Percentiles rank a stretch among this genome's conserved stretches.
Evolutionary conservation across 768 basidiomycete genomes (phyloP).

Genomic region (Russula emetica): DNA sequence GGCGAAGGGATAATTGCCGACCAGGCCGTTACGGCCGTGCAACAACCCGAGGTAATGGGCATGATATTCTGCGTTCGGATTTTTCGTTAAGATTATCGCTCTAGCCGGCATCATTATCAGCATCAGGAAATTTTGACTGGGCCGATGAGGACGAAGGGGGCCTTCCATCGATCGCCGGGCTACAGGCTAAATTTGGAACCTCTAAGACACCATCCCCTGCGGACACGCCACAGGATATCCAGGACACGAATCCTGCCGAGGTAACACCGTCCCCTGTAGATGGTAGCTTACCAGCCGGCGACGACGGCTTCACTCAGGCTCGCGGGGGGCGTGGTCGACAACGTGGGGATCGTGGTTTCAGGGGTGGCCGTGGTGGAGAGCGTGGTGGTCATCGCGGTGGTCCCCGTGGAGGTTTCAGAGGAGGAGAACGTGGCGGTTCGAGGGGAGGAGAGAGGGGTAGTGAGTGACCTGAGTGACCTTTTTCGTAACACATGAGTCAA

Average conservation of each 20-base stretch:
- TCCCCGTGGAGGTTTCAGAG: constrained; percentile 40
- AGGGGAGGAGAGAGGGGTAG: constrained; percentile 30
- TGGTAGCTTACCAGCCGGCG: constrained; percentile 39
- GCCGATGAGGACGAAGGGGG: constrained; percentile 76
- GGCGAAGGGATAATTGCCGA: constrained; percentile 12
- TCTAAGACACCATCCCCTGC: constrained; percentile 45
- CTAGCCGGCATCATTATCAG: constrained; percentile 23
- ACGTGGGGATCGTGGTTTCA: constrained; percentile 23
- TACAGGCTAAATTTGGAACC: constrained; percentile 73
- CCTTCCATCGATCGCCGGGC: constrained; percentile 69
- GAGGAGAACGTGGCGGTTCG: constrained; percentile 34
- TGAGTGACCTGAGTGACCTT: constrained; percentile 18
- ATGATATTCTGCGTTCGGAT: neutral
- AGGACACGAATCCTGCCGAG: constrained; percentile 30
- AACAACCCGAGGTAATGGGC: constrained; percentile 18
- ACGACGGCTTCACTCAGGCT: constrained; percentile 54
- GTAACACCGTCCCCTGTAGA: constrained; percentile 30
- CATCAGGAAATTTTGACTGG: constrained; percentile 62
- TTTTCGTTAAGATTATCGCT: neutral
- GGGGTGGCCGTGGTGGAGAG: constrained; percentile 25
- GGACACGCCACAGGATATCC: constrained; percentile 33
- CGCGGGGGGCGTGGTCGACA: constrained; percentile 26
- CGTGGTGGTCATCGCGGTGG: constrained; percentile 38
- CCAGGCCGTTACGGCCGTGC: constrained; percentile 6
- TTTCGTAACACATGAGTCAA: neutral